These are phyloP conservation scores for Rhizopus arrhizus DNA, from an alignment of 371 early-diverging fungal species.

Conservation along the genomic window DNA sequence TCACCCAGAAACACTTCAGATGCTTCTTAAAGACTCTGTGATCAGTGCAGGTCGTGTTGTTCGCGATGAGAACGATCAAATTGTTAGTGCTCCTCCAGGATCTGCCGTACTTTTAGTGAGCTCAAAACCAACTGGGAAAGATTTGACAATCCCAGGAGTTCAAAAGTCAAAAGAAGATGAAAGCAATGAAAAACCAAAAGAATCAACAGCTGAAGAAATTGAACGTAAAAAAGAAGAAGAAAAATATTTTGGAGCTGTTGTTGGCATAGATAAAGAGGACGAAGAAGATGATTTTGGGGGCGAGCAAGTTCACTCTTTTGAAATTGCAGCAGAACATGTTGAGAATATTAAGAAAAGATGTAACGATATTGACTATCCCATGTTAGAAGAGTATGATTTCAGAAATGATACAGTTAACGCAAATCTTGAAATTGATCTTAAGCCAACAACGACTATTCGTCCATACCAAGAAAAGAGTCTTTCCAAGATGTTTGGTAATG, in stretches of 20 bases:
- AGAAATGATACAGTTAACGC: conserved; percentile 88
- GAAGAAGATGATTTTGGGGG: conserved; percentile 74
- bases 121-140: conserved; percentile 61
- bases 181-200: conserved; percentile 23
- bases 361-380: conserved; percentile 94
- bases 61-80: conserved; percentile 47
- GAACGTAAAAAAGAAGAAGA: conserved; percentile 50
- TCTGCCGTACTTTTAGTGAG: conserved; percentile 35
- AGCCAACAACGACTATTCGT: conserved; percentile 94
- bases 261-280: conserved; percentile 65
- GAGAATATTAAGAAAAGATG: conserved; percentile 94
- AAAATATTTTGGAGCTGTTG: conserved; percentile 62
- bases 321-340: conserved; percentile 78
- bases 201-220: conserved; percentile 29
- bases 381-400: conserved; percentile 99
- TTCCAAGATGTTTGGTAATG: conserved; percentile 99
- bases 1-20: conserved; percentile 85
- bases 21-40: conserved; percentile 79
- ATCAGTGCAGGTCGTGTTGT: conserved; percentile 75
- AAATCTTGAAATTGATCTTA: conserved; percentile 93
- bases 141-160: conserved; percentile 61
- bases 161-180: conserved; percentile 42
- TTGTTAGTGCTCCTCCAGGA: conserved; percentile 37
- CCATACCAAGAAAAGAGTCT: conserved; percentile 99
- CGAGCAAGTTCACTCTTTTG: conserved; percentile 83